A percentile compares a stretch with the other conserved stretches of the same genome.
Conservation (phyloP, 2,329 filamentous ascomycete genomes). For the Colletotrichum sp. region DNA sequence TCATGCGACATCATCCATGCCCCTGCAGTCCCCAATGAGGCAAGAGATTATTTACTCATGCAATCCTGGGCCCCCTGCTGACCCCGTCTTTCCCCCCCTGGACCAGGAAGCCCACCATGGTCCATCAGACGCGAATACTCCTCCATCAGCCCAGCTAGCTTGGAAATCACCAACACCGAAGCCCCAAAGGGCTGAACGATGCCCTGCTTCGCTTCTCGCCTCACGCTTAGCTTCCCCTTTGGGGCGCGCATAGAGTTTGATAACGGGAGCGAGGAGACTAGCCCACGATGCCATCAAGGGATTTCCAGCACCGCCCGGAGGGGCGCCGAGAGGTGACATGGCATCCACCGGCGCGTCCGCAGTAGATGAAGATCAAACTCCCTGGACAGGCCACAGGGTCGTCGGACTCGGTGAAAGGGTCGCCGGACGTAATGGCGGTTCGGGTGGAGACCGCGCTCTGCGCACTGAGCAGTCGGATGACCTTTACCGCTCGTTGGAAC, state of each 20-base stretch:
- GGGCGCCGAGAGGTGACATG: constrained; percentile 14
- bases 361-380: constrained; percentile 10
- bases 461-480: background rate
- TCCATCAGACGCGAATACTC: background rate
- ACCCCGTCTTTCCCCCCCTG: background rate
- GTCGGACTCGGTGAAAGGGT: background rate
- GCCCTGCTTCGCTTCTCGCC: background rate
- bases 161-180: background rate
- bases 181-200: constrained; percentile 9
- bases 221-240: background rate
- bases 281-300: background rate
- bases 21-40: background rate
- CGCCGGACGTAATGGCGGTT: background rate
- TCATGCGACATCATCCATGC: constrained; percentile 6
- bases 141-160: constrained; percentile 1
- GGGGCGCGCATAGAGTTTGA: background rate
- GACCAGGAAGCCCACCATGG: background rate
- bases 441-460: background rate
- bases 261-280: background rate
- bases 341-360: background rate
- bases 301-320: constrained; percentile 8
- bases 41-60: background rate
- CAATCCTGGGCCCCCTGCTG: background rate
- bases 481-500: background rate
- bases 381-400: background rate